Conservation (phyloP, 2,329 filamentous ascomycete species). For the Blumeriella jaapii region DNA sequence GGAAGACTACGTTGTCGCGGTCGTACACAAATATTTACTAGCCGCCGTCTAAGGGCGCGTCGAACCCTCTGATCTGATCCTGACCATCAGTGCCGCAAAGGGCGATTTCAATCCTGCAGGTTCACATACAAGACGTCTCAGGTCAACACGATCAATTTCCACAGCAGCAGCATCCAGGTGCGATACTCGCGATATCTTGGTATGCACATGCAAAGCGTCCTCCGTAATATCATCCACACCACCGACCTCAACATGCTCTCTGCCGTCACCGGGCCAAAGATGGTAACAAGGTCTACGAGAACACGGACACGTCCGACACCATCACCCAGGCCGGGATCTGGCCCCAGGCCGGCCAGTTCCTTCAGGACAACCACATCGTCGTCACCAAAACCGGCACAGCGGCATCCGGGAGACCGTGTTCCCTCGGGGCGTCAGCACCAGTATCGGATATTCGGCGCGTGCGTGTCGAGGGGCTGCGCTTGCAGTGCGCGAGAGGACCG, state of each 20-base stretch:
- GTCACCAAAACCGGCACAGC: slow-evolving; percentile 78
- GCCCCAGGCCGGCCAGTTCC: slow-evolving; percentile 62
- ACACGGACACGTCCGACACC: slow-evolving; percentile 29
- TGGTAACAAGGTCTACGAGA: slow-evolving; percentile 38
- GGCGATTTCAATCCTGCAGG: slow-evolving; percentile 75
- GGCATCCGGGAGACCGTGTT: slow-evolving; percentile 80
- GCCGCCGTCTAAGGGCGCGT: slow-evolving; percentile 55
- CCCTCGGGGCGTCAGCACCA: slow-evolving; percentile 61
- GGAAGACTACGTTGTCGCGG: slow-evolving; percentile 74
- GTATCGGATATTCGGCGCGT: slow-evolving; percentile 54
- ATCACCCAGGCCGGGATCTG: slow-evolving; percentile 69
- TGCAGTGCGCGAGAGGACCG: slow-evolving; percentile 49
- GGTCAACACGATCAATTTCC: slow-evolving; percentile 70
- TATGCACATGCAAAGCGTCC: slow-evolving; percentile 65
- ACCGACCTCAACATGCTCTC: slow-evolving; percentile 47
- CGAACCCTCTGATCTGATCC: slow-evolving; percentile 58
- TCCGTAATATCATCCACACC: slow-evolving; percentile 55
- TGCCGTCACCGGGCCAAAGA: slow-evolving; percentile 39
- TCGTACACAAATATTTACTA: slow-evolving; percentile 62
- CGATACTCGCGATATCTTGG: slow-evolving; percentile 70
- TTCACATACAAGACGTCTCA: slow-evolving; percentile 72
- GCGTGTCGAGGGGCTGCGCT: slow-evolving; percentile 59
- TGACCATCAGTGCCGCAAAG: slow-evolving; percentile 57
- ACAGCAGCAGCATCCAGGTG: slow-evolving; percentile 61
- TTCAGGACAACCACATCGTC: slow-evolving; percentile 62